Evolutionary conservation across 2,329 filamentous ascomycete genomes (phyloP), one percentile per base, ranked within the genome.

Genomic region (Paecilomyces dactylethromorphus): DNA sequence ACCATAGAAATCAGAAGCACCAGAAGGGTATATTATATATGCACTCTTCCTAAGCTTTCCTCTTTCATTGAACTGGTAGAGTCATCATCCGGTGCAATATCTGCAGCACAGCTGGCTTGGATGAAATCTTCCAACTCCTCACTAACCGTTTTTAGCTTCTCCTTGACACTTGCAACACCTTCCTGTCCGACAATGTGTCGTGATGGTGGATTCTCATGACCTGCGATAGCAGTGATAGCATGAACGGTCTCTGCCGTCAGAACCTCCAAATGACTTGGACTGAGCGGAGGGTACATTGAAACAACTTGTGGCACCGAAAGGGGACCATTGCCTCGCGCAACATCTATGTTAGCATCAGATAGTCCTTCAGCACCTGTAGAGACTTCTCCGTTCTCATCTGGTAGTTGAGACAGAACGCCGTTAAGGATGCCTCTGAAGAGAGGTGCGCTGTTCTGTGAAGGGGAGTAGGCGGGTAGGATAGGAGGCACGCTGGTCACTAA

Each of bases 121-220:
- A 96, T 88, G 74, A 97, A 97, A 65, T 97, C 94, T 73, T 97
- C 94, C 58, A 97, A 78, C 77, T 97, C 94, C 72, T 97, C 92
- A 63, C 91, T 96, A 2, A 97, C 91, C 1, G 92, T 97, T 78
- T 95, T 96, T 58, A 99, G 79, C 77, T 97, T 97, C 76, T 97
- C 94, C 73, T 93, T 95, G 45, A 97, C 93, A 49, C 90, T 90
- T 5, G 86, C 82, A 12, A 93, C 89, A 0, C 91, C 93, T 73
- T 97, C 94, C 57, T 89, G 86, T 0, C 94, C 93, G 1, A 97
- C 92, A 67, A 97, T 97, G 71, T 97, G 93, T 32, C 94, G 82
- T 1, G 92, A 91, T 0, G 94, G 94, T 1, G 94, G 94, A 72
- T 97, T 97, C 71, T 97, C 92, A 71, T 97, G 92, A 0, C 93